A percentile compares a stretch with the other conserved stretches of the same genome.
Conservation (phyloP, 331 rosid genomes). For the Pyrus hybrid region DNA sequence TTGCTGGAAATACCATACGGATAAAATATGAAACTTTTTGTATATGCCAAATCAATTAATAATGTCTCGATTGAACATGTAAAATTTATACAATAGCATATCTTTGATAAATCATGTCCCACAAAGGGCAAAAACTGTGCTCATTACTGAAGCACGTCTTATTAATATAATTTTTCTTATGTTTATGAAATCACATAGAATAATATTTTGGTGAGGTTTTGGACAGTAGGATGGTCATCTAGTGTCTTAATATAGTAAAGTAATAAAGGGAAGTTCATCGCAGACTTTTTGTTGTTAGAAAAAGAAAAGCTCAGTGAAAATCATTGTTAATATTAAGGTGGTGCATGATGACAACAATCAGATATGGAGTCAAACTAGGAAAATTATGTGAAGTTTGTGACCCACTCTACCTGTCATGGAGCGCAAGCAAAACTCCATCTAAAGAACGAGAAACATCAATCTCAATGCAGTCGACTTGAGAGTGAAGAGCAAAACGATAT, state of each 20-base stretch:
- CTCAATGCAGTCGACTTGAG: constrained; percentile 78
- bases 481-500: constrained; percentile 50
- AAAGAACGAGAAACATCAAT: constrained; percentile 88
- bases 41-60: not conserved
- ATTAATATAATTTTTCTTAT: not conserved
- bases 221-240: not conserved
- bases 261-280: not conserved
- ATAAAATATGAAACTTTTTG: not conserved
- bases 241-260: not conserved
- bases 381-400: not conserved
- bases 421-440: constrained; percentile 74
- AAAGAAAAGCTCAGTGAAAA: not conserved
- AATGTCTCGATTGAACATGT: not conserved
- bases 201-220: not conserved
- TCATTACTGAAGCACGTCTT: not conserved
- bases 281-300: not conserved
- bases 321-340: not conserved
- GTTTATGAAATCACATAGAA: not conserved
- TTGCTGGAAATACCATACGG: not conserved
- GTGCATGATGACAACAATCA: not conserved
- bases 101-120: not conserved
- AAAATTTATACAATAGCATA: not conserved
- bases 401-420: constrained; percentile 71
- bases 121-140: not conserved
- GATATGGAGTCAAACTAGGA: not conserved